These are phyloP conservation scores for Pyrenophora teres DNA, from an alignment of 2,329 filamentous ascomycete species.

Conservation along the genomic window DNA sequence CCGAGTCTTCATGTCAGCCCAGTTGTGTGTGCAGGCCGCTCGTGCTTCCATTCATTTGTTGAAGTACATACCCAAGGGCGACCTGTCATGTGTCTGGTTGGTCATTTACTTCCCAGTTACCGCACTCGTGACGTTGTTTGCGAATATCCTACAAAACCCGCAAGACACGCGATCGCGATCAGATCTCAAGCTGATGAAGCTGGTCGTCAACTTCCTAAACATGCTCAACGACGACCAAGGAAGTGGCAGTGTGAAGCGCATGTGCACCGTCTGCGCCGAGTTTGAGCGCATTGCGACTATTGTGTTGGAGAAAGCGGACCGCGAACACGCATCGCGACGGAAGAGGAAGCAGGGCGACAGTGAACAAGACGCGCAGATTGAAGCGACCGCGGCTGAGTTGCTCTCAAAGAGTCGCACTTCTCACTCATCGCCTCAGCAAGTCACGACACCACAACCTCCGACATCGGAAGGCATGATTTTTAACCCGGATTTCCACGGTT, in stretches of 20 bases:
- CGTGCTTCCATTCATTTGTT: constrained; percentile 90
- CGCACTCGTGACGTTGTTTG: constrained; percentile 90
- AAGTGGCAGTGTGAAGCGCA: constrained; percentile 87
- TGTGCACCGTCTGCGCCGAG: constrained; percentile 92
- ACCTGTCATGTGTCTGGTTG: constrained; percentile 94
- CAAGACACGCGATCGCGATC: constrained; percentile 85
- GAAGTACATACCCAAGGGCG: constrained; percentile 94
- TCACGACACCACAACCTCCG: constrained; percentile 22
- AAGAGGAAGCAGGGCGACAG: constrained; percentile 79
- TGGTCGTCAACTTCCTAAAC: constrained; percentile 89
- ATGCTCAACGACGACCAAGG: constrained; percentile 88
- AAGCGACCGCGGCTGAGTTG: constrained; percentile 45
- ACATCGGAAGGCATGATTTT: constrained; percentile 36
- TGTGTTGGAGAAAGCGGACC: constrained; percentile 89
- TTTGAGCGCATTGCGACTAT: constrained; percentile 93
- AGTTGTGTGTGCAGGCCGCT: constrained; percentile 89
- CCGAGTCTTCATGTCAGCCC: constrained; percentile 89
- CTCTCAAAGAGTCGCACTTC: constrained; percentile 37
- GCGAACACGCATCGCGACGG: constrained; percentile 75
- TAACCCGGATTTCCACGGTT: constrained; percentile 44
- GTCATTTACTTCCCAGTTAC: constrained; percentile 97
- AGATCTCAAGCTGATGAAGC: constrained; percentile 87
- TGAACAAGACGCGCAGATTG: constrained; percentile 46
- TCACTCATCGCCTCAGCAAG: constrained; percentile 35
- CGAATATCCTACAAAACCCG: constrained; percentile 94